These are phyloP conservation scores for Penicillium canariense DNA, from an alignment of 495 filamentous ascomycete species.

Conservation along the genomic window DNA sequence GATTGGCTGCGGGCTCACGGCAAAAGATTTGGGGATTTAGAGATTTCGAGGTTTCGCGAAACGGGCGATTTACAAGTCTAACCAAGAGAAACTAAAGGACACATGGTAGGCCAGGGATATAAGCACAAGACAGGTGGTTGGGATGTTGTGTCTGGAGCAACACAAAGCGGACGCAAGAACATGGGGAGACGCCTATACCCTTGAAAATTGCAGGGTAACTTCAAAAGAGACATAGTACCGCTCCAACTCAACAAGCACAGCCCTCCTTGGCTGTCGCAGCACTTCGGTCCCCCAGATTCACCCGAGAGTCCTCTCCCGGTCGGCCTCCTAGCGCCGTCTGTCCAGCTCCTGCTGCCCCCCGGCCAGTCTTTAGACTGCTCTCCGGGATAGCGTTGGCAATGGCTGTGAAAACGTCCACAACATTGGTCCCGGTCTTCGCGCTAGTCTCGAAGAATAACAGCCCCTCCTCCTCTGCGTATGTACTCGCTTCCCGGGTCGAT, in stretches of 20 bases:
- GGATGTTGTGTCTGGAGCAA: slow-evolving; percentile 7
- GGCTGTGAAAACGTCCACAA: slow-evolving; percentile 95
- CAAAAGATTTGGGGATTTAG: too few species aligned
- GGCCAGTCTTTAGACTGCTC: slow-evolving; percentile 84
- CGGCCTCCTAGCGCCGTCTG: slow-evolving; percentile 42
- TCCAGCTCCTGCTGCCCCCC: slow-evolving; percentile 60
- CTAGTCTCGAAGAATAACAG: slow-evolving; percentile 97
- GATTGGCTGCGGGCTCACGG: slow-evolving; percentile 13
- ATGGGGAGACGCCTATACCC: slow-evolving; percentile 24
- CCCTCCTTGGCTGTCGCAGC: slow-evolving; percentile 74
- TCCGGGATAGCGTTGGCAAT: slow-evolving; percentile 97
- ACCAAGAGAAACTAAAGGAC: neutral
- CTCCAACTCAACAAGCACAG: slow-evolving; percentile 74
- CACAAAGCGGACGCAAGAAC: slow-evolving; percentile 11
- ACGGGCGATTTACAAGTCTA: slow-evolving; percentile 7
- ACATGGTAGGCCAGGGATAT: slow-evolving; percentile 8
- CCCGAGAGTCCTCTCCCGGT: slow-evolving; percentile 41
- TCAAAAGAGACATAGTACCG: slow-evolving; percentile 6
- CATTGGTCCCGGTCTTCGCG: slow-evolving; percentile 92
- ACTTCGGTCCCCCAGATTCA: slow-evolving; percentile 44
- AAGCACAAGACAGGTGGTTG: neutral
- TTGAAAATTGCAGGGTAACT: slow-evolving; percentile 17
- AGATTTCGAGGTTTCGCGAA: neutral
- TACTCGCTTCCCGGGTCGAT: slow-evolving; percentile 79
- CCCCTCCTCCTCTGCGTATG: slow-evolving; percentile 91